Conservation (phyloP, 1,284 basidiomycete genomes). For the Pisolithus thermaeus region DNA sequence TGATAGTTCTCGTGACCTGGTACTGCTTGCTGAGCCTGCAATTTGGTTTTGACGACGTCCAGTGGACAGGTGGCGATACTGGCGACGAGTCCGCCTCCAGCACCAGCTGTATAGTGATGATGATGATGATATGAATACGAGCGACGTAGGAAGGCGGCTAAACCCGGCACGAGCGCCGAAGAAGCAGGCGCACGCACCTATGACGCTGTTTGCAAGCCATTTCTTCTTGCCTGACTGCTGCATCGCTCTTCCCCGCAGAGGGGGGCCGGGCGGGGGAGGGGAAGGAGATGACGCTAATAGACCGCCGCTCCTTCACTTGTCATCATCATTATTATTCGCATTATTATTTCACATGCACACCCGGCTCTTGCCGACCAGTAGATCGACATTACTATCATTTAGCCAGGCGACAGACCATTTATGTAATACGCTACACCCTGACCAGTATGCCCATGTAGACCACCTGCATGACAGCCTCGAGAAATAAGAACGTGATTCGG, state of each 20-base stretch:
- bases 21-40: slow-evolving; percentile 82
- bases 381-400: neutral
- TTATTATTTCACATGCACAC: neutral
- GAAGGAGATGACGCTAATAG: neutral
- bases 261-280: slow-evolving; percentile 29
- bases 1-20: slow-evolving; percentile 66
- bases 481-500: slow-evolving; percentile 79
- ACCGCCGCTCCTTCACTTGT: too few species aligned
- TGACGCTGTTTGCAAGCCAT: slow-evolving; percentile 75
- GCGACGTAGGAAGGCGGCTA: neutral
- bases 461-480: slow-evolving; percentile 73
- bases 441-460: slow-evolving; percentile 78
- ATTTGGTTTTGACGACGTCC: slow-evolving; percentile 95
- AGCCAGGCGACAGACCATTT: neutral
- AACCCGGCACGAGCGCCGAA: slow-evolving; percentile 3
- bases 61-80: slow-evolving; percentile 95
- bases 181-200: slow-evolving; percentile 38
- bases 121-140: neutral
- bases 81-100: slow-evolving; percentile 84
- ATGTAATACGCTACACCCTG: slow-evolving; percentile 37
- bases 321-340: too few species aligned
- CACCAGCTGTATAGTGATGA: slow-evolving; percentile 52
- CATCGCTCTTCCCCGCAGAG: slow-evolving; percentile 62
- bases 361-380: slow-evolving; percentile 18
- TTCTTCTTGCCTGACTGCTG: slow-evolving; percentile 40